Conservation (phyloP, 768 basidiomycete genomes). For the Rhizopogon vinicolor region DNA sequence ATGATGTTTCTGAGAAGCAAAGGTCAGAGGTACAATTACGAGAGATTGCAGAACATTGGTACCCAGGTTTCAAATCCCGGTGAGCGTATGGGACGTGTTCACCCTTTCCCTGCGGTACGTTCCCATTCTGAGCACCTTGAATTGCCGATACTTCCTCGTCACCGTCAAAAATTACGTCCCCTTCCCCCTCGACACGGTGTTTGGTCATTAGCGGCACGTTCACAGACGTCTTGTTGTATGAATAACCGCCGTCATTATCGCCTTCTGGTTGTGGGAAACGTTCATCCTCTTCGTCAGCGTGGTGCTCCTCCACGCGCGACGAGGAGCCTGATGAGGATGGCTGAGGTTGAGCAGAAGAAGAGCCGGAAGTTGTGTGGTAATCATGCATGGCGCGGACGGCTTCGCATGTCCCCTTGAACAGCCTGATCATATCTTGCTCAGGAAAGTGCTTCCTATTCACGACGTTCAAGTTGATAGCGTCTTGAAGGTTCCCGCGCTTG, state of each 20-base stretch:
- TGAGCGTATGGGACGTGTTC: conserved; percentile 90
- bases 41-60: conserved; percentile 22
- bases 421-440: conserved; percentile 81
- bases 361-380: conserved; percentile 51
- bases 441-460: conserved; percentile 80
- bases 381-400: conserved; percentile 95
- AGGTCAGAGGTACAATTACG: neutral
- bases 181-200: conserved; percentile 45
- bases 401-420: conserved; percentile 93
- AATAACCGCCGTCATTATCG: conserved; percentile 69
- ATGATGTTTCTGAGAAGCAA: conserved; percentile 75
- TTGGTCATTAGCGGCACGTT: conserved; percentile 60
- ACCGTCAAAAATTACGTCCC: conserved; percentile 71
- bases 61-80: conserved; percentile 96
- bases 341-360: conserved; percentile 17
- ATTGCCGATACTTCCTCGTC: conserved; percentile 61
- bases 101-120: conserved; percentile 30
- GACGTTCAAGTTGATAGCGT: conserved; percentile 83
- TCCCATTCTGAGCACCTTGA: conserved; percentile 35
- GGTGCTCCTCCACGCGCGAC: conserved; percentile 19
- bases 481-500: conserved; percentile 91
- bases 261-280: conserved; percentile 74
- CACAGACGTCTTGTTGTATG: conserved; percentile 47
- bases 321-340: conserved; percentile 20
- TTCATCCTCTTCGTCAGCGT: conserved; percentile 54